A percentile compares a stretch with the other conserved stretches of the same genome.
Conservation (phyloP, 2,329 filamentous ascomycete genomes). For the Coniella vitis region DNA sequence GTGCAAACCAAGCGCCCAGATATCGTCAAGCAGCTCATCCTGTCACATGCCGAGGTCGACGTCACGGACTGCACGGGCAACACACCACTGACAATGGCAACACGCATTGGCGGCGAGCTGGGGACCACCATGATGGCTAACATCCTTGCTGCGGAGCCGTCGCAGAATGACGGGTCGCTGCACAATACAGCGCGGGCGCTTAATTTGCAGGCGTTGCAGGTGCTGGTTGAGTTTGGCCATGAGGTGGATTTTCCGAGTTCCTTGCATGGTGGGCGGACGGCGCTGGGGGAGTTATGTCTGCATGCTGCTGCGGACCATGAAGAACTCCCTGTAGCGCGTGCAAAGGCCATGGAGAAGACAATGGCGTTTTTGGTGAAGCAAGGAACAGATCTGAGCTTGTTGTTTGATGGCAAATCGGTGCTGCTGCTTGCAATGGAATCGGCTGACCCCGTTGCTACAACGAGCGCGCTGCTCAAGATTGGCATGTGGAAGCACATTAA, state of each 20-base stretch:
- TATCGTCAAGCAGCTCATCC: constrained; percentile 48
- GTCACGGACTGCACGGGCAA: constrained; percentile 48
- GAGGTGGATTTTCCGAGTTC: constrained; percentile 59
- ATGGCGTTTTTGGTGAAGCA: constrained; percentile 50
- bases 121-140: constrained; percentile 47
- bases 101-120: constrained; percentile 45
- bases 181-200: constrained; percentile 58
- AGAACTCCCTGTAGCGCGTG: constrained; percentile 35
- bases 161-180: constrained; percentile 57
- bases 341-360: constrained; percentile 50
- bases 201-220: constrained; percentile 47
- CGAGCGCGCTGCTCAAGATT: constrained; percentile 52
- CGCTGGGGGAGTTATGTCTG: constrained; percentile 57
- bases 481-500: constrained; percentile 61
- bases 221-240: constrained; percentile 53
- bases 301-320: constrained; percentile 36
- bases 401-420: constrained; percentile 50
- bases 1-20: constrained; percentile 50
- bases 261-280: constrained; percentile 54
- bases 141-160: constrained; percentile 48
- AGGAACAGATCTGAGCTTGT: constrained; percentile 50
- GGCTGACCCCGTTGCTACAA: constrained; percentile 45
- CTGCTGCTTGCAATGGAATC: constrained; percentile 56
- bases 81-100: constrained; percentile 55
- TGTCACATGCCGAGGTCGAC: constrained; percentile 54